Base-by-base conservation (phyloP, 2,329 filamentous ascomycete genomes). In the Reticulascus tulasneorum region DNA sequence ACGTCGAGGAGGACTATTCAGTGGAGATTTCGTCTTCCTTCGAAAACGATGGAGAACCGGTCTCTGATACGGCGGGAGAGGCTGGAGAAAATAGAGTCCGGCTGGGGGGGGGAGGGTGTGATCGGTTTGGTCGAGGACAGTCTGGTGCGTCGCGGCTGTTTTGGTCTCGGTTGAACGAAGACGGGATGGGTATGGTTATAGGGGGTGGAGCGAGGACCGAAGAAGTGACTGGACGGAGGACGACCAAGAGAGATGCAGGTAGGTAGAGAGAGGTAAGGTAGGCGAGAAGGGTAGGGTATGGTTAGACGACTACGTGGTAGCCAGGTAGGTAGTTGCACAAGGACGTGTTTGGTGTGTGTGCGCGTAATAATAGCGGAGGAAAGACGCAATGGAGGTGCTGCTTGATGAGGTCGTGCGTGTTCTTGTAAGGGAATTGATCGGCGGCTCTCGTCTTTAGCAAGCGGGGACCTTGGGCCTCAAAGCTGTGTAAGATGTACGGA, bases 381-480 rank as follows among this genome's bases (percentile, higher is more conserved):
- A 22, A 25, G 30, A 25, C 29, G 36, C 25, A 29, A 15, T 18
- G 23, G 15, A 34, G 27, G 34, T 37, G 24, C 40, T 44, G 40
- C 37, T 37, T 27, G 43, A 37, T 46, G 43, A 46, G 40, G 43
- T 44, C 40, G 43, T 46, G 40, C 33, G 37, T 35, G 25, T 30
- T 41, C 37, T 28, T 26, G 33, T 32, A 35, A 12, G 32, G 43
- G 29, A 44, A 44, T n/a, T 27, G 43, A 45, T 45, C 43, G 33
- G 37, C 43, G 20, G 9, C 21, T 29, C 34, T 19, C 12, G 26
- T 32, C 32, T 36, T 17, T 23, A 10, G 31, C 13, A 9, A 22
- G 39, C 15, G 39, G 39, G 27, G 30, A 26, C 31, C 25, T 24
- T 45, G 43, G n/a, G 44, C 43, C 37, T 45, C 43, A 45, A 30